Conservation (phyloP, 2,329 filamentous ascomycete species). For the Elsinoe australis region DNA sequence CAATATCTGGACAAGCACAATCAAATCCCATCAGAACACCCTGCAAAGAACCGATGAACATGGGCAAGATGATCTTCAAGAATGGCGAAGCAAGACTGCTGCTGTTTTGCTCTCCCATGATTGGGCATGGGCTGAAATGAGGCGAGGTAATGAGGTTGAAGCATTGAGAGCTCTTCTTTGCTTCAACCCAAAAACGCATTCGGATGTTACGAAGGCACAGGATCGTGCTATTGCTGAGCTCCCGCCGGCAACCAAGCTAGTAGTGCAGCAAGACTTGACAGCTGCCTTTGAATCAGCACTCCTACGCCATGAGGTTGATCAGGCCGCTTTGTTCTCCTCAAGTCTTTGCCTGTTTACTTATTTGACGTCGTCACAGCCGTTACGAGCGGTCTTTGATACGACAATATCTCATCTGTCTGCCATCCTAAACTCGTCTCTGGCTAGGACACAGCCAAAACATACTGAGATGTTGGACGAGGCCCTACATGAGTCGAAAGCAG, state of each 20-base stretch:
- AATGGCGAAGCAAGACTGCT: conserved; percentile 33
- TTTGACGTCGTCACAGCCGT: too few relatives aligned
- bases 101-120: conserved; percentile 48
- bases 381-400: too few relatives aligned
- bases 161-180: conserved; percentile 33
- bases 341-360: too few relatives aligned
- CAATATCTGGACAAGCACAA: conserved; percentile 60
- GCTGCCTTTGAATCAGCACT: conserved; percentile 51
- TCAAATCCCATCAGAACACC: conserved; percentile 43
- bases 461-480: conserved; percentile 42
- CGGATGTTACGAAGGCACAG: neutral
- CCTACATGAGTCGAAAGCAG: conserved; percentile 60
- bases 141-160: conserved; percentile 30
- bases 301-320: conserved; percentile 40
- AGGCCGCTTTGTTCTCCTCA: conserved; percentile 38
- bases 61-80: neutral
- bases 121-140: conserved; percentile 62
- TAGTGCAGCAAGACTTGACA: conserved; percentile 46
- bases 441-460: conserved; percentile 30
- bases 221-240: neutral
- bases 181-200: too few relatives aligned
- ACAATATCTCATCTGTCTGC: neutral
- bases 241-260: conserved; percentile 38
- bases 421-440: conserved; percentile 28
- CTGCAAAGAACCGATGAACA: neutral